Evolutionary conservation across 495 filamentous ascomycete species (phyloP), one percentile per base, ranked within the genome.

Genomic region (Penicillium malachiteum): DNA sequence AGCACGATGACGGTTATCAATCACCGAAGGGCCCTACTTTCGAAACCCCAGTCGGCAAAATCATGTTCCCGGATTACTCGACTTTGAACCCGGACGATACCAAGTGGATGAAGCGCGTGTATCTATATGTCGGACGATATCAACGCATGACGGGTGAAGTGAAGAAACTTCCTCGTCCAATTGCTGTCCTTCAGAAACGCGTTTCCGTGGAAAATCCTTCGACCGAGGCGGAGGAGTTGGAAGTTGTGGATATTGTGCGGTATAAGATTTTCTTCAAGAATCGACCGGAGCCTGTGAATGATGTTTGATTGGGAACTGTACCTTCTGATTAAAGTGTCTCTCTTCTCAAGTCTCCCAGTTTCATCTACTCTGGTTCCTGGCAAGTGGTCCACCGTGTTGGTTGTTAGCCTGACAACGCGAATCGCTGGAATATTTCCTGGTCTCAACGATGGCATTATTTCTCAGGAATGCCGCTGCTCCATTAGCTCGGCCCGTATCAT

Each of bases 101-200:
- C 7, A 78, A 79, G 17, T 96, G 92, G 92, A 94, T 93, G 89
- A 94, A 92, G 70, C 75, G 80, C 37, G 91, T 90, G 26, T 90
- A 94, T 69, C 69, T 97, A 34, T 96, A 92, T 65, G 82, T 97
- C 5, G 94, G 94, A 10, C 80, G 86, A 69, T 88, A 97, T 65
- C 94, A 98, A 74, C 81, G 93, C 45, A 80, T 98, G 68, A 88
- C 84, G 1, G 94, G 94, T 9, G 91, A 97, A 68, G 85, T 95
- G 8, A 95, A 91, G 81, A 94, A 90, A 63, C 68, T 97, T 7
- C 76, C 78, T 4, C 87, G 84, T 54, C 84, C 92, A 11, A 63
- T 97, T 59, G 95, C 86, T 9, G 79, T 97, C 10, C 76, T 96
- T n/a, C 77, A 62, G 44, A 61, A 57, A 57, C 54, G 52, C 35